phyloP scores from a whole-genome alignment of 179 eudicot species.

The Silene coronaria region DNA sequence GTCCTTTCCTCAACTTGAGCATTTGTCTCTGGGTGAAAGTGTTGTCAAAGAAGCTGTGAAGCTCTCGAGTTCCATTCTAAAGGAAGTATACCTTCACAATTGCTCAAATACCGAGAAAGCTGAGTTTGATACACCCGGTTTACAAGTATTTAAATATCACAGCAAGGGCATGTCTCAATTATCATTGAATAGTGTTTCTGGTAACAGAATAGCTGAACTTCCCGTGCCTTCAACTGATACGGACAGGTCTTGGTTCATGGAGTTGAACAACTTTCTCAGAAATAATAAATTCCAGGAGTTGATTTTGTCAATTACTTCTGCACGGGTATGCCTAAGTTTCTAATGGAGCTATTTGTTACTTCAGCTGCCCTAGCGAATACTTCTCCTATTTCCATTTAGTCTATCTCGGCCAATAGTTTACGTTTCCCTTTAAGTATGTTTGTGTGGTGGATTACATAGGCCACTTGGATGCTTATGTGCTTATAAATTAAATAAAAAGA shows the following conservation, averaged over 20 bases:
- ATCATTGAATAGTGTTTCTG: conserved; percentile 6
- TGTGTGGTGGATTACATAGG: not conserved
- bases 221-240: conserved; percentile 3
- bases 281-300: conserved; percentile 20
- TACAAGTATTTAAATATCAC: conserved; percentile 14
- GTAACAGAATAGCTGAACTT: conserved; percentile 17
- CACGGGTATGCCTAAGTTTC: conserved; percentile 12
- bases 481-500: not conserved
- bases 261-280: conserved; percentile 23
- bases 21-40: conserved; percentile 17
- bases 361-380: not conserved
- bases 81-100: conserved; percentile 11
- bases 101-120: conserved; percentile 13
- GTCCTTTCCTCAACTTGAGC: conserved; percentile 24
- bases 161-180: conserved; percentile 19
- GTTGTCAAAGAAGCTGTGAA: conserved; percentile 15
- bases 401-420: not conserved
- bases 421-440: not conserved
- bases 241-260: conserved; percentile 18
- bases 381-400: not conserved
- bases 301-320: conserved; percentile 2
- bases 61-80: conserved; percentile 17
- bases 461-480: not conserved
- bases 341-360: not conserved
- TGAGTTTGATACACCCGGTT: conserved; percentile 23